Evolutionary conservation across 371 early-diverging fungal genomes (phyloP), one percentile per base, ranked within the genome.

Genomic region (Apophysomyces variabilis): DNA sequence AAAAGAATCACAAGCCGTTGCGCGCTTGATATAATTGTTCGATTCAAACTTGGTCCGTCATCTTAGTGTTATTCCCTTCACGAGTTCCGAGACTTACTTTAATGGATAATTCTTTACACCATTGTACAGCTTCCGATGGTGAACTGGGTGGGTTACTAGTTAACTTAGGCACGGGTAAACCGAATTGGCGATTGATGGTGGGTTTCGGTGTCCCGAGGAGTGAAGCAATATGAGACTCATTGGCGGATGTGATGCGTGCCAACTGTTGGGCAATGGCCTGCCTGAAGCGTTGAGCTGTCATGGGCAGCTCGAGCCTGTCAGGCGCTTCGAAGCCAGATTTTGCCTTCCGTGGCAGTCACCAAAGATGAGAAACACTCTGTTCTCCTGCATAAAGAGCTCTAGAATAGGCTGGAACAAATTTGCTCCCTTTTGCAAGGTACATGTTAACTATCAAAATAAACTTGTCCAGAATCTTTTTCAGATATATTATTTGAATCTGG

Each of bases 1-100:
- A 69, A 91, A 92, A 32, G 86, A 85, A 5, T 91, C 90, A 1
- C 72, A 64, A 36, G 85, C 78, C 12, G 72, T 70, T 1, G 74
- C 82, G 8, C 70, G 70, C 9, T 75, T 71, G 56, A 91, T 76
- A 44, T 60, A 47, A 12, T 45, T 41, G 56, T 54, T 58, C 9
- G 41, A 41, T 13, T 46, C n/a, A 47, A 67, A 66, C 63, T 58
- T 46, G 13, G 26, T 50, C 7, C 9, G 21, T 18, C 21, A 9
- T 8, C 5, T 50, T 35, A 26, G 44, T 9, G n/a, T 43, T 26
- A 18, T 7, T 60, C 4, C 38, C 18, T 39, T 14, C 0, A 26
- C 3, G 32, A 26, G 3, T 36, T 35, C 11, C 7, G 4, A 60
- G 32, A 45, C 32, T 47, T 64, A 82, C 86, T 62, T 85, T 73